These are phyloP conservation scores for Pichia norvegensis DNA, from an alignment of 1,139 yeast genomes.

Conservation along the genomic window DNA sequence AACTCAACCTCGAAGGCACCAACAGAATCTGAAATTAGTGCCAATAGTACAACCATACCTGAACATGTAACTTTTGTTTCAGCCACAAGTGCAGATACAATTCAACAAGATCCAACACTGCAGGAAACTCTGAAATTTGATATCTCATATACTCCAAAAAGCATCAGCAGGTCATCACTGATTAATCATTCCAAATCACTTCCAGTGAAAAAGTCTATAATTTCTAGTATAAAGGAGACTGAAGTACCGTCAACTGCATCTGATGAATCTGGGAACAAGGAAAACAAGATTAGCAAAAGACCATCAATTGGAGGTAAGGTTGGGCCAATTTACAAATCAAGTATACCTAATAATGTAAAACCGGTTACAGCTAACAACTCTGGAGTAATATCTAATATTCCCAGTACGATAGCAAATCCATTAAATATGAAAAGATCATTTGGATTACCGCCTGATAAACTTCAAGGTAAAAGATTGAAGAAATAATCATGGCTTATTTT, in stretches of 20 bases:
- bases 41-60: conserved; percentile 17
- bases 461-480: conserved; percentile 18
- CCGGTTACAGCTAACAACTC: no score
- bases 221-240: background rate
- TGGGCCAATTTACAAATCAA: background rate
- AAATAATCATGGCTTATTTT: conserved; percentile 6
- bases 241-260: background rate
- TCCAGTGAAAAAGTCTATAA: conserved; percentile 40
- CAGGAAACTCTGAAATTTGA: conserved; percentile 34
- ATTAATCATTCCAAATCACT: conserved; percentile 54
- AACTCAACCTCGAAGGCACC: background rate
- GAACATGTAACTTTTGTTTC: conserved; percentile 42
- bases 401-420: background rate
- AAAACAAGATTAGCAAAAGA: conserved; percentile 7
- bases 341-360: background rate
- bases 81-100: conserved; percentile 49
- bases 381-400: background rate
- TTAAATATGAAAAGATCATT: conserved; percentile 19
- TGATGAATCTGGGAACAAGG: conserved; percentile 11
- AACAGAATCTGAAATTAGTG: background rate
- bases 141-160: conserved; percentile 43
- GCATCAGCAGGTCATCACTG: conserved; percentile 37
- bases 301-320: background rate
- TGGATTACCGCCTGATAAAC: conserved; percentile 21
- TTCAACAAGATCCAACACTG: conserved; percentile 39